phyloP scores from a whole-genome alignment of 306 rosid species.

The Rosa multiflora region DNA sequence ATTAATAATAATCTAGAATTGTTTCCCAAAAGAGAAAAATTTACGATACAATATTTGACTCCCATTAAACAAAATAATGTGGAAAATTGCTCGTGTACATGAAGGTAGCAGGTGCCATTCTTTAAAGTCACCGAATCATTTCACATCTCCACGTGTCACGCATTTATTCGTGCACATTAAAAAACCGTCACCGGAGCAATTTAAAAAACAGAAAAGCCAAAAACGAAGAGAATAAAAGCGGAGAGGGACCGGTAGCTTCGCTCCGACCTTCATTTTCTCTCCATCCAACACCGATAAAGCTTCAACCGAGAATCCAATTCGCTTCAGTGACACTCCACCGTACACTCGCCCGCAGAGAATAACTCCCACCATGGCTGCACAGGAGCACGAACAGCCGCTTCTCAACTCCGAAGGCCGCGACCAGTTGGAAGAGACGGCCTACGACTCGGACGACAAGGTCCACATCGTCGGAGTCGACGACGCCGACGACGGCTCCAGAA shows the following conservation, averaged over 20 bases:
- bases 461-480: slow-evolving; percentile 57
- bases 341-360: background rate
- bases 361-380: slow-evolving; percentile 40
- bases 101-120: background rate
- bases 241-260: slow-evolving; percentile 18
- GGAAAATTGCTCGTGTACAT: too few species aligned
- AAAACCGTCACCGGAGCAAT: background rate
- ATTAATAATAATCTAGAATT: too few species aligned
- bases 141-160: background rate
- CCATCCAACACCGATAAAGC: slow-evolving; percentile 13
- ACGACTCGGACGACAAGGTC: slow-evolving; percentile 63
- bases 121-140: background rate
- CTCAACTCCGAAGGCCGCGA: slow-evolving; percentile 35
- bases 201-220: background rate
- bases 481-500: background rate
- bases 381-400: slow-evolving; percentile 48
- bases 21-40: too few species aligned
- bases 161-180: background rate
- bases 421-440: slow-evolving; percentile 48
- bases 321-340: background rate
- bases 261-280: background rate
- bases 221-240: background rate
- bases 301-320: background rate
- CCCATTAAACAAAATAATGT: too few species aligned
- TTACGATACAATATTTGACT: too few species aligned